These are phyloP conservation scores for Diversispora epigaea DNA, from an alignment of 192 early-diverging fungal species.

Conservation along the genomic window DNA sequence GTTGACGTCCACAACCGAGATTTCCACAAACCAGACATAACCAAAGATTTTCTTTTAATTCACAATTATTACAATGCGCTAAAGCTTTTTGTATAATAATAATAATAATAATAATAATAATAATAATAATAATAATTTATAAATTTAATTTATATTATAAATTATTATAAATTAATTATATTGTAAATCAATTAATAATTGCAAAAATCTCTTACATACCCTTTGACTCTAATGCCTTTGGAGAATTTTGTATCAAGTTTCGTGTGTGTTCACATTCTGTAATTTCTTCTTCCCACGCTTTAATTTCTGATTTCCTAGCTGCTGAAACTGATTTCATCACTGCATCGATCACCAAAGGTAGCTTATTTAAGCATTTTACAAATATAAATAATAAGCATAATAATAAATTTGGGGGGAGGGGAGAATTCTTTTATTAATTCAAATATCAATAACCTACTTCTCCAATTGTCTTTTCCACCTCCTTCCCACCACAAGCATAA, in stretches of 20 bases:
- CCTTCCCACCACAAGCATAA: conserved; percentile 69
- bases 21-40: conserved; percentile 92
- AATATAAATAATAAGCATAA: too few relatives aligned
- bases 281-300: conserved; percentile 92
- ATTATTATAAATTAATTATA: too few relatives aligned
- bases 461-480: conserved; percentile 55
- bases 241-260: conserved; percentile 62
- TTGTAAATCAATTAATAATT: too few relatives aligned
- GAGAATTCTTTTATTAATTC: not conserved
- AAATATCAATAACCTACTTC: conserved; percentile 46
- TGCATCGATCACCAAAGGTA: conserved; percentile 60
- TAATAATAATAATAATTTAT: conserved; percentile 19
- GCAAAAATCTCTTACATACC: conserved; percentile 27
- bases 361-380: conserved; percentile 40
- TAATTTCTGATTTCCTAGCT: conserved; percentile 81
- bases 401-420: not conserved
- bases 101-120: conserved; percentile 5
- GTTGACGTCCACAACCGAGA: conserved; percentile 90
- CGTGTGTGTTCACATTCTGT: conserved; percentile 76
- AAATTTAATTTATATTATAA: not conserved
- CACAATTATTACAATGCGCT: conserved; percentile 79
- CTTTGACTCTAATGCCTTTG: conserved; percentile 48
- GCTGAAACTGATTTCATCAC: conserved; percentile 80
- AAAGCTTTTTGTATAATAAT: conserved; percentile 37
- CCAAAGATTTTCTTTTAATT: conserved; percentile 93